Conservation (phyloP, 371 early-diverging fungal genomes). For the Mortierella sp. region DNA sequence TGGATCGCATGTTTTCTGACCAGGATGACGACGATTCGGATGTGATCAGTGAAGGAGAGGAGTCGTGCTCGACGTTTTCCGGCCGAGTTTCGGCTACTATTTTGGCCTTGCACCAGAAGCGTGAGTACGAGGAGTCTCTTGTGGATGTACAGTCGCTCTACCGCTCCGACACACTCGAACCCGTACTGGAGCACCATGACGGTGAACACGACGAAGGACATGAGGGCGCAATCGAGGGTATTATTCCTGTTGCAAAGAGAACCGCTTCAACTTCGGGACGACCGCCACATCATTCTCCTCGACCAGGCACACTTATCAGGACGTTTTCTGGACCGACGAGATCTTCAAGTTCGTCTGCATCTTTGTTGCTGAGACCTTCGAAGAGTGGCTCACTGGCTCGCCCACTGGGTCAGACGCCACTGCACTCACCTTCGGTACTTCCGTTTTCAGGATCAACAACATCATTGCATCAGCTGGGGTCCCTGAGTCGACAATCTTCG, state of each 20-base stretch:
- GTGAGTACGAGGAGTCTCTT: constrained; percentile 29
- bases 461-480: constrained; percentile 18
- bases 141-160: constrained; percentile 33
- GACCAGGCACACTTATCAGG: constrained; percentile 14
- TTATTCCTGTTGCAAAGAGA: neutral
- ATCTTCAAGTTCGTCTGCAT: constrained; percentile 13
- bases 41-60: constrained; percentile 35
- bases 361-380: constrained; percentile 16
- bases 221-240: neutral
- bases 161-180: constrained; percentile 33
- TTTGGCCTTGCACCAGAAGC: constrained; percentile 40
- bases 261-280: constrained; percentile 3
- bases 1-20: constrained; percentile 54
- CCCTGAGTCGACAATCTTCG: constrained; percentile 27
- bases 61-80: constrained; percentile 43
- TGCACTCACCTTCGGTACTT: constrained; percentile 32
- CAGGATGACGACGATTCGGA: constrained; percentile 43
- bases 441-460: constrained; percentile 33
- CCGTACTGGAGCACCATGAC: constrained; percentile 31
- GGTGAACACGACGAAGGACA: neutral
- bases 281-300: neutral
- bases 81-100: constrained; percentile 50
- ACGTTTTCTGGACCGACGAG: constrained; percentile 30
- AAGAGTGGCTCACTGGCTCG: constrained; percentile 25
- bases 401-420: constrained; percentile 46